Evolutionary conservation across 1,139 yeast species (phyloP), one percentile per base, ranked within the genome.

Genomic region (Petasospora fabianii): DNA sequence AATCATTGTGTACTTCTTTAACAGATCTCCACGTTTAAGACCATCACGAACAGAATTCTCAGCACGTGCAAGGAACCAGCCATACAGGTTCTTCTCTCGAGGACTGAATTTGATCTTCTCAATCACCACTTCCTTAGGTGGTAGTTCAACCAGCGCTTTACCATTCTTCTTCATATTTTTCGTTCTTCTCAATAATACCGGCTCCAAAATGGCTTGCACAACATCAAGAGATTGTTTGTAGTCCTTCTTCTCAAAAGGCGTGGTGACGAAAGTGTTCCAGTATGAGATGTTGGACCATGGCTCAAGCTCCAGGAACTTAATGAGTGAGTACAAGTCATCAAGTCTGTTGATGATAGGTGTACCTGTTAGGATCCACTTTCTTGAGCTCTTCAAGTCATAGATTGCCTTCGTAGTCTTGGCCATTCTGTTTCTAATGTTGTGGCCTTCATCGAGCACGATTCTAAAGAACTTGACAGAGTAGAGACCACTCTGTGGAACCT

Each of bases 291-390:
- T 84, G 36, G 81, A 72, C 97, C 97, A 92, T 0, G 97, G 97
- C 51, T 85, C 90, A 11, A 90, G 64, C 33, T 78, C 73, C 33
- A 92, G 64, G 53, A 83, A 92, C 53, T 80, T 80, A 14, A 88
- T 76, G 36, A 88, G 63, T 3, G 96, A 81, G 56, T 75, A 92
- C 36, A 92, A 64, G 60, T 92, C 98, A 58, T 92, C 96, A 8
- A 92, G 68, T 46, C 90, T 66, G 60, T 92, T 92, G 35, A 90
- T 84, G 34, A 92, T 86, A 0, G 98, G 97, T 0, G 98, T 92
- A 12, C 98, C 98, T 0, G 97, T 88, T 32, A 92, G 65, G 3
- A 84, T 73, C 98, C 98, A 92, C 48, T 77, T 78, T 36, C 95
- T 69, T 30, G 71, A 69, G 54, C 86, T 79, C 12, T 65, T 57